phyloP scores from a whole-genome alignment of 2,329 filamentous ascomycete genomes.

The Bipolaris victoriae region DNA sequence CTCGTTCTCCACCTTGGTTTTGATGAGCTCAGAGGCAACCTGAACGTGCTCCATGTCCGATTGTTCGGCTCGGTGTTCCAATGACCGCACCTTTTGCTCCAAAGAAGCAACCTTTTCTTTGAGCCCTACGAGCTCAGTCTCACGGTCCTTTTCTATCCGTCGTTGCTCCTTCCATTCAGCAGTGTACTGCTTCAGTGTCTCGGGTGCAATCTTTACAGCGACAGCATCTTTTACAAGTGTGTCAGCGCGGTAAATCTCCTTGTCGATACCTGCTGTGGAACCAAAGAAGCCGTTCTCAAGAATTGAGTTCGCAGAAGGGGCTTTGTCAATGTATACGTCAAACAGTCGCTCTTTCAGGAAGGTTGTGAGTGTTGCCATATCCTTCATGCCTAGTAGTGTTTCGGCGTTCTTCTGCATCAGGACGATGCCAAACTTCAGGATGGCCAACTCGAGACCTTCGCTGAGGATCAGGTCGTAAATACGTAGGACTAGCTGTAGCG shows the following conservation, averaged over 20 bases:
- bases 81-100: conserved; percentile 75
- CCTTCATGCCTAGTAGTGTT: conserved; percentile 79
- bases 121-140: conserved; percentile 78
- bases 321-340: conserved; percentile 94
- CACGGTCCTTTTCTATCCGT: conserved; percentile 78
- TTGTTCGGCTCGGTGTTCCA: conserved; percentile 87
- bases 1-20: conserved; percentile 91
- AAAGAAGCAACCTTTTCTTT: conserved; percentile 63
- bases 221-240: conserved; percentile 92
- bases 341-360: conserved; percentile 95
- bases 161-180: conserved; percentile 92
- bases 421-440: conserved; percentile 91
- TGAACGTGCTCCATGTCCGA: conserved; percentile 90
- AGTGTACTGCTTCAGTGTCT: conserved; percentile 80
- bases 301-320: conserved; percentile 89
- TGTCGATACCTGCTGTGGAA: conserved; percentile 85
- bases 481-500: conserved; percentile 90
- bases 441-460: conserved; percentile 85
- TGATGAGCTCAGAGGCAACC: conserved; percentile 88
- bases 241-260: conserved; percentile 94
- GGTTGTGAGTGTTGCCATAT: conserved; percentile 86
- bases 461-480: conserved; percentile 96
- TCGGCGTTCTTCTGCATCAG: conserved; percentile 94
- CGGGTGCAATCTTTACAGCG: conserved; percentile 80
- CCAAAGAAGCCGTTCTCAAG: conserved; percentile 98